phyloP scores from a whole-genome alignment of 495 filamentous ascomycete species.

The Friedmanniomyces simplex region DNA sequence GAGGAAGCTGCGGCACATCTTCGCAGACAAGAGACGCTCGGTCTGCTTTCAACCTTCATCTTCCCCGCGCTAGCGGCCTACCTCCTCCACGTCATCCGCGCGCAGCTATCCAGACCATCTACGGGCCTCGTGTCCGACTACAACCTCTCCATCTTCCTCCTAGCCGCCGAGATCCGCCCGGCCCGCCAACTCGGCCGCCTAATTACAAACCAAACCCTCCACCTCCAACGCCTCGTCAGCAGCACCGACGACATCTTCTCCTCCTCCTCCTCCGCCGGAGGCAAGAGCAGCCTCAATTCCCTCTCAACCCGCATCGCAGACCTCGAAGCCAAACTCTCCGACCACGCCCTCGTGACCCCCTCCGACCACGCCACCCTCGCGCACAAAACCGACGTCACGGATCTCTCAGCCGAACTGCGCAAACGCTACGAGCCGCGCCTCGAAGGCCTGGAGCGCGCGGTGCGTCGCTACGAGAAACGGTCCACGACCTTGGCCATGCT shows the following conservation, averaged over 20 bases:
- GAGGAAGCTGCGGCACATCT: slow-evolving; percentile 42
- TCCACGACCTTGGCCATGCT: slow-evolving; percentile 58
- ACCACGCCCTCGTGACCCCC: slow-evolving; percentile 19
- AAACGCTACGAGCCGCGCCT: slow-evolving; percentile 65
- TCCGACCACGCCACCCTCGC: slow-evolving; percentile 20
- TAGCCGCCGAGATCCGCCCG: slow-evolving; percentile 78
- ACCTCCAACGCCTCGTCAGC: slow-evolving; percentile 65
- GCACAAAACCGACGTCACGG: slow-evolving; percentile 32
- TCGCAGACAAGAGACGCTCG: slow-evolving; percentile 60
- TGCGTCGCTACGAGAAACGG: slow-evolving; percentile 90
- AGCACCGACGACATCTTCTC: slow-evolving; percentile 34
- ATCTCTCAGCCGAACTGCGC: slow-evolving; percentile 50
- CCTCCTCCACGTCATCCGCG: slow-evolving; percentile 22
- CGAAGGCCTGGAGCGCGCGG: slow-evolving; percentile 79
- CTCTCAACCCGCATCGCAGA: slow-evolving; percentile 56
- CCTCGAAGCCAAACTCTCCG: slow-evolving; percentile 52
- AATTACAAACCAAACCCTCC: slow-evolving; percentile 65
- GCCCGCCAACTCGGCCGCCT: slow-evolving; percentile 70
- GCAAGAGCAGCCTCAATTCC: slow-evolving; percentile 42
- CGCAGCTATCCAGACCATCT: slow-evolving; percentile 62
- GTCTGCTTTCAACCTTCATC: slow-evolving; percentile 67
- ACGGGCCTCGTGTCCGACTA: slow-evolving; percentile 45
- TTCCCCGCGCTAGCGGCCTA: slow-evolving; percentile 56
- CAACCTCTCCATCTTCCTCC: slow-evolving; percentile 80
- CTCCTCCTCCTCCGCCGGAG: not conserved